Percentiles rank a stretch among this genome's conserved stretches.
Evolutionary conservation across 495 filamentous ascomycete genomes (phyloP).

Genomic region (Podospora pseudocomata): DNA sequence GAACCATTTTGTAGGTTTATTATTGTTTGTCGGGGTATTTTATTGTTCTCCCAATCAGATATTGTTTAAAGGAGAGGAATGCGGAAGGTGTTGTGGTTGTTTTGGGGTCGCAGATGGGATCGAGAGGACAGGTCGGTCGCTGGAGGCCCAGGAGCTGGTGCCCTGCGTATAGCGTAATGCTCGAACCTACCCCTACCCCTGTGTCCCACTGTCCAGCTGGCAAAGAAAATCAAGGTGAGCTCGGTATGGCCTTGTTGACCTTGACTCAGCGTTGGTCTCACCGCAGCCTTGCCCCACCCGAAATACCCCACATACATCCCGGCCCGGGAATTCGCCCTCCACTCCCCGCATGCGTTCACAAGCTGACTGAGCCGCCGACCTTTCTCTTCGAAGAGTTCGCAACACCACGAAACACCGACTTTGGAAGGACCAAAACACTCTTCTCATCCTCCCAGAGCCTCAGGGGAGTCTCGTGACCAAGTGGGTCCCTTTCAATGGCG

Average conservation of each 20-base stretch:
- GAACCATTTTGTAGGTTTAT: slow-evolving; percentile 16
- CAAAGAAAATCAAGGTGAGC: slow-evolving; percentile 31
- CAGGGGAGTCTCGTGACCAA: neutral
- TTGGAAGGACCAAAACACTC: neutral
- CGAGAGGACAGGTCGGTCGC: slow-evolving; percentile 1
- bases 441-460: neutral
- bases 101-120: neutral
- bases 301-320: neutral
- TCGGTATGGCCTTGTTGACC: slow-evolving; percentile 14
- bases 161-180: neutral
- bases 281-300: neutral
- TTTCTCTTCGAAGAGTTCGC: neutral
- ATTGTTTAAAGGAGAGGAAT: neutral
- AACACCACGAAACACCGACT: neutral
- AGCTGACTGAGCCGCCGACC: neutral
- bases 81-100: neutral
- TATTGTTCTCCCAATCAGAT: neutral
- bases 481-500: neutral
- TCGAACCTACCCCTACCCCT: slow-evolving; percentile 17
- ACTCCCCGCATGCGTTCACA: neutral
- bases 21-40: slow-evolving; percentile 4
- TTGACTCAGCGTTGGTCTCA: slow-evolving; percentile 5
- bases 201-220: slow-evolving; percentile 30
- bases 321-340: neutral
- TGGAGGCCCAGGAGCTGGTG: slow-evolving; percentile 2